Percentiles rank a stretch among this genome's conserved stretches.
Conservation (phyloP, 805 yeast genomes). For the Candida corydali region DNA sequence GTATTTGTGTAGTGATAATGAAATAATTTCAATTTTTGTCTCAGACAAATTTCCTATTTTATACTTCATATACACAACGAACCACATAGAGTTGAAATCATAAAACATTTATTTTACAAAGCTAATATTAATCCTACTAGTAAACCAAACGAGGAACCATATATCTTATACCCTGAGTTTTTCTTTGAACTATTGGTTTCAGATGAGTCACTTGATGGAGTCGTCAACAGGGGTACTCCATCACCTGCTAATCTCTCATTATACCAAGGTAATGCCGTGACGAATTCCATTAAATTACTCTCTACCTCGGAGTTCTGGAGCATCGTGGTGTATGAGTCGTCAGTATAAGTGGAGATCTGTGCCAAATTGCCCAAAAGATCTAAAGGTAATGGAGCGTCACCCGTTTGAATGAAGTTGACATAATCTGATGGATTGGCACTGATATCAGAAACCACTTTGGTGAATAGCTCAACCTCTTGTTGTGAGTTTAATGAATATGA, state of each 20-base stretch:
- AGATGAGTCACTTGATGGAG: neutral
- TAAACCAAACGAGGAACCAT: neutral
- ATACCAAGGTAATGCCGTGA: conserved; percentile 38
- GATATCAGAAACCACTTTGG: conserved; percentile 32
- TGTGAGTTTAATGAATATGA: neutral
- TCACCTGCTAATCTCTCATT: conserved; percentile 12
- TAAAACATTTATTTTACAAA: neutral
- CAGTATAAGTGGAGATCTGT: conserved; percentile 28
- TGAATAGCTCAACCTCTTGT: conserved; percentile 19
- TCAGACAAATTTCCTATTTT: neutral
- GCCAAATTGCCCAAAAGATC: conserved; percentile 26
- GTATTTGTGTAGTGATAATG: neutral
- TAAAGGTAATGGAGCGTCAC: conserved; percentile 20
- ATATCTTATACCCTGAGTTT: neutral
- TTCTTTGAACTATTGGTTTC: neutral
- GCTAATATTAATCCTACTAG: neutral
- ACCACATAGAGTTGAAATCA: neutral
- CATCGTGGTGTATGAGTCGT: conserved; percentile 34
- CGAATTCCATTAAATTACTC: conserved; percentile 21
- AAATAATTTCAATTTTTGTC: neutral
- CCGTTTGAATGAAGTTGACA: conserved; percentile 24
- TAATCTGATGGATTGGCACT: conserved; percentile 23
- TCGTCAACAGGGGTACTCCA: conserved; percentile 3
- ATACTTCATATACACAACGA: neutral
- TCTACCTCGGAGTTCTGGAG: conserved; percentile 19